A percentile compares a stretch with the other conserved stretches of the same genome.
These are phyloP conservation scores for Fusarium nygamai DNA, from an alignment of 2,329 filamentous ascomycete species.

Conservation along the genomic window DNA sequence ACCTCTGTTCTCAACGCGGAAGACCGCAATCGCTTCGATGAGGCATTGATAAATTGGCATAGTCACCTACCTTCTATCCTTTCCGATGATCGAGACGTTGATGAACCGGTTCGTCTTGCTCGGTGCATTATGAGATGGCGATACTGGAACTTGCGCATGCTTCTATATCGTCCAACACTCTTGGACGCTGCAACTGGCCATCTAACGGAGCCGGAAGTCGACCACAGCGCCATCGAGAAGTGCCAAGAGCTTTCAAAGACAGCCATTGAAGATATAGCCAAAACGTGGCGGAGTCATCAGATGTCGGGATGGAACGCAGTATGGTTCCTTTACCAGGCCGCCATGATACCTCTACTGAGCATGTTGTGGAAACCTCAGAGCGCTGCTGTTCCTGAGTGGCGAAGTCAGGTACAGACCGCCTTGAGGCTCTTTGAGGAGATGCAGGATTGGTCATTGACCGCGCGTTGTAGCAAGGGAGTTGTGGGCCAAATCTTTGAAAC, in stretches of 20 bases:
- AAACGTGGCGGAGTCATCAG: neutral
- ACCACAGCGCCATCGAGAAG: neutral
- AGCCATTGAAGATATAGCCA: neutral
- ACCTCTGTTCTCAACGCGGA: neutral
- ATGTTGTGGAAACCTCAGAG: neutral
- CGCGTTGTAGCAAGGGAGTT: neutral
- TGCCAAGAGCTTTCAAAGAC: neutral
- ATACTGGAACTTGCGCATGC: conserved; percentile 11
- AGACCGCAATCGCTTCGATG: neutral
- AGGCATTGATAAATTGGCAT: neutral
- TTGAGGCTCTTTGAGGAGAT: neutral
- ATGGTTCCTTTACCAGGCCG: conserved; percentile 6
- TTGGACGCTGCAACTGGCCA: neutral
- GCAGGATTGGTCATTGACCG: neutral
- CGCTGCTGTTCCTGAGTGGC: neutral
- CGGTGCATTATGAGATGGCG: conserved; percentile 3
- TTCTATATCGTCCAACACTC: neutral
- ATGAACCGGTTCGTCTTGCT: neutral
- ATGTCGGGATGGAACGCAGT: conserved; percentile 13
- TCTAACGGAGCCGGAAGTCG: neutral
- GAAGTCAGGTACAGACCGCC: neutral
- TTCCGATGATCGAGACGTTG: neutral
- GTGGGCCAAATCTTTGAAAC: neutral
- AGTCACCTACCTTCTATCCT: neutral
- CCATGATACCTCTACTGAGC: neutral